phyloP scores from a whole-genome alignment of 306 rosid species.

The Lithocarpus polystachyus region DNA sequence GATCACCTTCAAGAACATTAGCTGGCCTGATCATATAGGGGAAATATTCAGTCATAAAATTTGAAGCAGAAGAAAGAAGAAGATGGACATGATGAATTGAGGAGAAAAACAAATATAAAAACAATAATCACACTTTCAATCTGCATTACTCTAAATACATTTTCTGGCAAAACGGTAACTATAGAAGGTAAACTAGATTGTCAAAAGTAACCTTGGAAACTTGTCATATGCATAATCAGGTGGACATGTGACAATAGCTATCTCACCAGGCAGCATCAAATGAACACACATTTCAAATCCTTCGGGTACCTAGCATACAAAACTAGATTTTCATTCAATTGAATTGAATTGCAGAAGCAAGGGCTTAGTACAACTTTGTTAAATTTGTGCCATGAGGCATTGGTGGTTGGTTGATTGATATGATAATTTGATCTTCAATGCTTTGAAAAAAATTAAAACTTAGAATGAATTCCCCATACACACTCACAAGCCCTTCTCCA shows the following conservation, averaged over 20 bases:
- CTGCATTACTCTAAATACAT: slow-evolving; percentile 3
- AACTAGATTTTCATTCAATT: neutral
- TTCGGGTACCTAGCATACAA: slow-evolving; percentile 66
- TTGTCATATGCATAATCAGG: slow-evolving; percentile 98
- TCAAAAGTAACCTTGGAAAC: slow-evolving; percentile 60
- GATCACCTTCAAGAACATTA: slow-evolving; percentile 85
- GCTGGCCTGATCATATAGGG: slow-evolving; percentile 53
- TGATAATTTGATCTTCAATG: neutral
- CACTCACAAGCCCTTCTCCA: slow-evolving; percentile 95
- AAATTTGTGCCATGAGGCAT: neutral
- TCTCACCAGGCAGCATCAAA: slow-evolving; percentile 94
- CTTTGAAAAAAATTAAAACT: neutral
- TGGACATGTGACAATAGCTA: slow-evolving; percentile 82
- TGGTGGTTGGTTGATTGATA: slow-evolving; percentile 1
- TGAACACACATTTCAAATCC: slow-evolving; percentile 96
- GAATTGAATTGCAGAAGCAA: neutral
- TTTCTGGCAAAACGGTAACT: slow-evolving; percentile 10
- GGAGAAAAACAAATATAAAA: neutral
- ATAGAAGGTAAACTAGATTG: slow-evolving; percentile 5
- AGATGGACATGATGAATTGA: neutral
- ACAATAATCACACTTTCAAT: slow-evolving; percentile 8
- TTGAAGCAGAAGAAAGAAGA: slow-evolving; percentile 13
- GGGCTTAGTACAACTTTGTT: neutral
- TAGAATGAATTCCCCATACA: slow-evolving; percentile 10
- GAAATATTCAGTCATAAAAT: slow-evolving; percentile 20